Evolutionary conservation across 208 protist species (phyloP).

Genomic region (Leishmania martiniquensis): DNA sequence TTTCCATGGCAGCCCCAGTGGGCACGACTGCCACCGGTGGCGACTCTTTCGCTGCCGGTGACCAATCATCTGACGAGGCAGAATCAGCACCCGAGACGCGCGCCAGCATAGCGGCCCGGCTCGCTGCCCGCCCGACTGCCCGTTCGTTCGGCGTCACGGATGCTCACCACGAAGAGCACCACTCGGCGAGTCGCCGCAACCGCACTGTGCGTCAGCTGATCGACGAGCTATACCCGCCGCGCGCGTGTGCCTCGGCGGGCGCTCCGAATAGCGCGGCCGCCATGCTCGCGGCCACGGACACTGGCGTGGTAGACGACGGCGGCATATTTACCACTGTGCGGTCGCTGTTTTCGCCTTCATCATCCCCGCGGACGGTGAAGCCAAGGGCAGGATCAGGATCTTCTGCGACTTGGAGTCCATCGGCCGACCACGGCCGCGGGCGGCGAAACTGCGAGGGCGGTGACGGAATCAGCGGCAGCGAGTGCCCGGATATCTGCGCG

Average conservation of each 20-base stretch:
- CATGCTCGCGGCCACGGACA: not conserved
- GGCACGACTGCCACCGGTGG: not conserved
- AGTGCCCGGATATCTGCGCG: not conserved
- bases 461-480: not conserved
- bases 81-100: not conserved
- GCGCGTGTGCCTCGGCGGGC: slow-evolving; percentile 12
- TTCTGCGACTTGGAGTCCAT: not conserved
- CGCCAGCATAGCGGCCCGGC: not conserved
- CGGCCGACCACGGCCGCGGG: not conserved
- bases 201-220: slow-evolving; percentile 77
- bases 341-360: slow-evolving; percentile 1
- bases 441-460: not conserved
- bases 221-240: slow-evolving; percentile 73
- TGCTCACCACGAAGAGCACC: slow-evolving; percentile 13
- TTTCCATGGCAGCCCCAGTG: not conserved
- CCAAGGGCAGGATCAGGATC: not conserved
- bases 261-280: slow-evolving; percentile 1
- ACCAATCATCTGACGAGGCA: not conserved
- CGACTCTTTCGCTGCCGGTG: not conserved
- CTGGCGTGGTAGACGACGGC: slow-evolving; percentile 9
- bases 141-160: slow-evolving; percentile 13
- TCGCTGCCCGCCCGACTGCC: not conserved
- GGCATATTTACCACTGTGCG: not conserved
- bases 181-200: slow-evolving; percentile 22
- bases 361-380: not conserved